Conservation (phyloP, 768 basidiomycete species). For the Lactarius quietus region DNA sequence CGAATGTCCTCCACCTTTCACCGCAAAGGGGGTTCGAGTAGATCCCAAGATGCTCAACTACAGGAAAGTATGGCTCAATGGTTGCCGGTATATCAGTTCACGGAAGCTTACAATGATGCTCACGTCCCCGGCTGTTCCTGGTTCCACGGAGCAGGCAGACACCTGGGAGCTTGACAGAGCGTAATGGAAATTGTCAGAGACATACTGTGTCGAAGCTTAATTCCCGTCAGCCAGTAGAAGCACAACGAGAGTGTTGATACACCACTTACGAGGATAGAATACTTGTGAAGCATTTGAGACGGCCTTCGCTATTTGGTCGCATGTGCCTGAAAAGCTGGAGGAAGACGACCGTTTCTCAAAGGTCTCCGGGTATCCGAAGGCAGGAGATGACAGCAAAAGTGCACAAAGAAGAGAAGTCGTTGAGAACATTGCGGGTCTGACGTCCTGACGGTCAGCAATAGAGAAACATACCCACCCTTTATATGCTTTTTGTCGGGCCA, state of each 20-base stretch:
- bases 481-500: background rate
- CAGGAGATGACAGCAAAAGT: background rate
- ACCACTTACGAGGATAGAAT: background rate
- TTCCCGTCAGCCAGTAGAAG: background rate
- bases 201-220: constrained; percentile 15
- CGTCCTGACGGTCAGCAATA: background rate
- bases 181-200: constrained; percentile 19
- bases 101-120: constrained; percentile 17
- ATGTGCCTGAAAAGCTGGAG: background rate
- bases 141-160: constrained; percentile 27
- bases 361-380: too few species aligned
- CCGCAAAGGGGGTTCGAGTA: constrained; percentile 22
- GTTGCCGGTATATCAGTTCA: background rate
- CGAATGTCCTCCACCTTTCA: constrained; percentile 31
- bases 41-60: constrained; percentile 14
- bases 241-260: background rate
- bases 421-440: background rate
- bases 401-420: background rate
- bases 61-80: background rate
- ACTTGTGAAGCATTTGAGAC: background rate
- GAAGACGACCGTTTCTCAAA: background rate
- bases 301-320: background rate
- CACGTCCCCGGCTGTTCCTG: constrained; percentile 26
- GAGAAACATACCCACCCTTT: background rate
- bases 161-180: constrained; percentile 10